Base-by-base conservation (phyloP, 345 rosid genomes). In the Toxicodendron radicans region DNA sequence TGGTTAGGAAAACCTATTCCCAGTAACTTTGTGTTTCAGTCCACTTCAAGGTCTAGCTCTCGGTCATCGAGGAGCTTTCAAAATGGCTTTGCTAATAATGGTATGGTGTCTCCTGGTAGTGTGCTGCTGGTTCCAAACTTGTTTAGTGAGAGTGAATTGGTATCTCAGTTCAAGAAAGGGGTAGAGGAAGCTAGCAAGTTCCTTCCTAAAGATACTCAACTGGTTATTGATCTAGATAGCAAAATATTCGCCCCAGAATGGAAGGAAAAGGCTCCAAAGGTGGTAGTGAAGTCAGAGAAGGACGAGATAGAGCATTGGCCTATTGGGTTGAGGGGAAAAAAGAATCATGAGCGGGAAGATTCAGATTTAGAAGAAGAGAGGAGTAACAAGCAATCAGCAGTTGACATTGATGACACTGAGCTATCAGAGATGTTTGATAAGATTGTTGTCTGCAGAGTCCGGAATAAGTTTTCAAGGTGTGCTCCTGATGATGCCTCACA, bases 141-240 rank as follows among this genome's bases (percentile, higher is more conserved):
- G 79, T 85, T 78, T 17, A 79, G 71, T 46, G 79, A 85, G 52
- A 68, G 56, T 10, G 81, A 86, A 14, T 81, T 82, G 30, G 48
- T 76, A n/a, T 76, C 87, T 81, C 97, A 87, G 78, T 93, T 88
- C 61, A 83, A 75, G 66, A 89, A 79, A 76, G 97, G 97, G 5
- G 58, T 83, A 5, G 94, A 91, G 77, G 98, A 93, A 84, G 97
- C 98, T 11, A 87, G 82, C 67, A 88, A 86, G 77, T 93, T 93
- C 80, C 92, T 93, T 74, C 95, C 95, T 35, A 85, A 76, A 49
- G 64, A 63, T 53, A 75, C 72, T 72, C 83, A 79, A 66, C 74
- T 88, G 71, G 76, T 84, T 43, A 73, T 85, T 33, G 87, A 89
- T 75, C 68, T 87, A 43, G 89, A 81, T 38, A 77, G 23, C 7